Base-by-base conservation (phyloP, 495 filamentous ascomycete genomes). In the Melanomma pulvis-pyrius region DNA sequence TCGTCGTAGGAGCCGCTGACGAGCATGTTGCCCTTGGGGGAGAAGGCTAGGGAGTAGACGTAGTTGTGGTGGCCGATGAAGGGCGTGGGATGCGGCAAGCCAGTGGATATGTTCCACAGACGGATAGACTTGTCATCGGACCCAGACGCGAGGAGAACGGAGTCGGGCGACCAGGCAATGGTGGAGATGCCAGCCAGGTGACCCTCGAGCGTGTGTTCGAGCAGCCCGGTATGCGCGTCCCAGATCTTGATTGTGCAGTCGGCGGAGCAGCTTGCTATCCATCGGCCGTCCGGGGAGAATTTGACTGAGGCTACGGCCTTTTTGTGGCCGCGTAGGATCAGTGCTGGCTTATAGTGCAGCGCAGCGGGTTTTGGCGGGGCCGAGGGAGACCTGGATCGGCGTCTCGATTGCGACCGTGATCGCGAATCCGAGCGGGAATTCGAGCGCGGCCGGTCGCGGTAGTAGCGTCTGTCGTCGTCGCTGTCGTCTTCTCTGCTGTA, bases 121-220 rank as follows among this genome's bases (percentile, higher is more conserved):
- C 94, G 85, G 61, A 98, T 97, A 0, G 90, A 87, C 75, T 98
- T 98, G 81, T 98, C 94, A 75, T 98, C 94, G 26, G 90, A 92
- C 11, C 94, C 94, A 19, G 92, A 92, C 0, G 93, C 96, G 49
- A 98, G 82, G 1, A 87, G 90, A 69, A 87, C 83, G 41, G 88
- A 91, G 76, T 96, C 92, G 1, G 96, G 93, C 52, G 87, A 84
- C 94, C 94, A 98, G 30, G 93, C 88, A 24, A 98, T 81, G 26
- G 91, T 92, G 0, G 90, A 93, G 13, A 98, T 85, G 64, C 94
- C 94, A 0, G 94, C 92, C 65, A 96, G 83, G 79, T 98, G 94
- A 26, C 92, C 94, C 71, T 96, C 88, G n/a, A 98, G 84, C 0
- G 91, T 94, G 69, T 96, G 88, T 61, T 92, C 82, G 69, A 90